Conservation (phyloP, 805 yeast genomes). For the Kodamaea sagamina region DNA sequence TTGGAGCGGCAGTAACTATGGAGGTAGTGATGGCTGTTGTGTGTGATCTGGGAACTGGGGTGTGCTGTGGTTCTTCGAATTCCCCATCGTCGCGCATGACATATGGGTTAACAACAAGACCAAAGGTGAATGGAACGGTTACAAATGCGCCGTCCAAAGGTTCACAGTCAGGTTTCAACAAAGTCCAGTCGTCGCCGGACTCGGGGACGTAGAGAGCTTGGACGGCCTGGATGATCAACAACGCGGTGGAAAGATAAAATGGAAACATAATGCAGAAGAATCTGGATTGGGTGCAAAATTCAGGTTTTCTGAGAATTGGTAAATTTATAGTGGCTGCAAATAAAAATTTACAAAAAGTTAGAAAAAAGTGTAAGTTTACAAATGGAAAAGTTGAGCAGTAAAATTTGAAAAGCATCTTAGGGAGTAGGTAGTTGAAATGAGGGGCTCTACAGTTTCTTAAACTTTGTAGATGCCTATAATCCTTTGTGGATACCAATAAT, state of each 20-base stretch:
- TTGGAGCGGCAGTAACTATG: constrained; percentile 22
- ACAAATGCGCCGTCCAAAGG: constrained; percentile 21
- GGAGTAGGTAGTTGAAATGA: too few relatives aligned
- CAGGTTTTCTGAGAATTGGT: background rate
- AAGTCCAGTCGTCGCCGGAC: constrained; percentile 39
- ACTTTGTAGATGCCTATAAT: too few relatives aligned
- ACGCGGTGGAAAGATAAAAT: constrained; percentile 1
- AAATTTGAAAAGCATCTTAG: too few relatives aligned
- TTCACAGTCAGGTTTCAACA: constrained; percentile 25
- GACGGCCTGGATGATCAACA: constrained; percentile 13
- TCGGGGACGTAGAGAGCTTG: constrained; percentile 26
- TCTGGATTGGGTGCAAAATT: constrained; percentile 3
- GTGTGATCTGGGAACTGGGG: constrained; percentile 15
- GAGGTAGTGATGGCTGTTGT: constrained; percentile 18
- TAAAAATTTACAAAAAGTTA: constrained; percentile 4
- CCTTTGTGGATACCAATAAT: too few relatives aligned
- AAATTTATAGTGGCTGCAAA: constrained; percentile 1
- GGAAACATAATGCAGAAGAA: constrained; percentile 3
- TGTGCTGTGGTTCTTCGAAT: constrained; percentile 20
- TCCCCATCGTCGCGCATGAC: constrained; percentile 22
- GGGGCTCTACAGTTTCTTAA: too few relatives aligned
- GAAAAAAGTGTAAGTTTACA: constrained; percentile 2
- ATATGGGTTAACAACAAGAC: constrained; percentile 35
- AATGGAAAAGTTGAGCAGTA: background rate
- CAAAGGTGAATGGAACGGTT: constrained; percentile 37